Conservation (phyloP, 495 filamentous ascomycete species). For the Trichoderma gamsii region DNA sequence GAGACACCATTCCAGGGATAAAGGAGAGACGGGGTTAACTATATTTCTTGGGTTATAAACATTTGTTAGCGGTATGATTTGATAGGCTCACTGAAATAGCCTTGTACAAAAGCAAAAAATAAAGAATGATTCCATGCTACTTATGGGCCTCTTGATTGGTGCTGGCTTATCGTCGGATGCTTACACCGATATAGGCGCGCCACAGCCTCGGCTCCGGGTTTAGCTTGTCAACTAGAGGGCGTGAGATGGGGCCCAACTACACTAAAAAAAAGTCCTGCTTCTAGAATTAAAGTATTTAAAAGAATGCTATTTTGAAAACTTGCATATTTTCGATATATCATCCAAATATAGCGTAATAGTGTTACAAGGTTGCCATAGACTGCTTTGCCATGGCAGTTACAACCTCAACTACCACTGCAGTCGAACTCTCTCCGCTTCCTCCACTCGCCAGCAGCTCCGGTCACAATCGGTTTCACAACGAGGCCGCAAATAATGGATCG, state of each 20-base stretch:
- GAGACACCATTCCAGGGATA: constrained; percentile 57
- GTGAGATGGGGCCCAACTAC: not conserved
- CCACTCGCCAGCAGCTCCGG: not conserved
- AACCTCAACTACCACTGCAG: not conserved
- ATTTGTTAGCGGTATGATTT: not conserved
- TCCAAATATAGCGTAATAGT: not conserved
- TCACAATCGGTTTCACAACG: not conserved
- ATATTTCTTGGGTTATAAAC: not conserved
- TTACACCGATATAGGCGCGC: not conserved
- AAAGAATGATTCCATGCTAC: not conserved
- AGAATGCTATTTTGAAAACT: not conserved
- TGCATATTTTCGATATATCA: not conserved
- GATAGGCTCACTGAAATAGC: not conserved
- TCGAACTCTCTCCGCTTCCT: not conserved
- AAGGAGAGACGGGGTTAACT: not conserved
- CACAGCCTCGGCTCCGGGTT: constrained; percentile 12
- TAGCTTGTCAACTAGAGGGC: constrained; percentile 22
- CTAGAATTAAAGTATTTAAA: not conserved
- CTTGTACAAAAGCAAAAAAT: not conserved
- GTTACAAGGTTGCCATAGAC: constrained; percentile 15
- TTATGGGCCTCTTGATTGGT: no score
- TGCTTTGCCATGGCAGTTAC: not conserved
- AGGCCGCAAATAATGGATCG: not conserved
- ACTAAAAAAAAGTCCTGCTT: not conserved
- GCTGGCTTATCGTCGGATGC: not conserved